Evolutionary conservation across 345 rosid species (phyloP).

Genomic region (Brassica rapa): DNA sequence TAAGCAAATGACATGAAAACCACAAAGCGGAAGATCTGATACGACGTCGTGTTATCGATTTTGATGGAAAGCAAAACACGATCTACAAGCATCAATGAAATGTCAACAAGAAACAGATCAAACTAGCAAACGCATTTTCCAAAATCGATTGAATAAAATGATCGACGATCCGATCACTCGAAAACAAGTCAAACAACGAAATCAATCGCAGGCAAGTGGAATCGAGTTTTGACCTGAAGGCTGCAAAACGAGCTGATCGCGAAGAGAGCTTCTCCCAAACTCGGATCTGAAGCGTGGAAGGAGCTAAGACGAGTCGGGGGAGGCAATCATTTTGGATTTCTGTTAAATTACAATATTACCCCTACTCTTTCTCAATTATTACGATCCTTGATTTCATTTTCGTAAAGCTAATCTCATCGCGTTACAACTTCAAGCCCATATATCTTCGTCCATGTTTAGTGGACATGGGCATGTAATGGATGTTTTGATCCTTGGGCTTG

Average conservation of each 20-base stretch:
- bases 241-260: no score
- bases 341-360: background rate
- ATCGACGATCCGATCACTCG: conserved; percentile 14
- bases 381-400: background rate
- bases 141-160: conserved; percentile 11
- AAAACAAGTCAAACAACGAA: background rate
- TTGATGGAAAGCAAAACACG: conserved; percentile 21
- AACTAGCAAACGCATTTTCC: conserved; percentile 5
- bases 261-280: conserved; percentile 28
- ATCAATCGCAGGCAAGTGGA: background rate
- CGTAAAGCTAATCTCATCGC: background rate
- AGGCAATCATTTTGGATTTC: background rate
- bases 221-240: background rate
- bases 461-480: no score
- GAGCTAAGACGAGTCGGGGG: background rate
- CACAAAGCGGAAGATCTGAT: conserved; percentile 4
- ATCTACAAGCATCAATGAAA: conserved; percentile 28
- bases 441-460: background rate
- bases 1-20: background rate
- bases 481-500: background rate
- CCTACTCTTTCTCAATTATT: background rate
- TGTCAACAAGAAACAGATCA: background rate
- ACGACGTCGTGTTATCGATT: background rate
- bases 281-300: conserved; percentile 28
- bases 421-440: background rate